Conservation (phyloP, 1,139 yeast species). For the Yueomyces sp. region DNA sequence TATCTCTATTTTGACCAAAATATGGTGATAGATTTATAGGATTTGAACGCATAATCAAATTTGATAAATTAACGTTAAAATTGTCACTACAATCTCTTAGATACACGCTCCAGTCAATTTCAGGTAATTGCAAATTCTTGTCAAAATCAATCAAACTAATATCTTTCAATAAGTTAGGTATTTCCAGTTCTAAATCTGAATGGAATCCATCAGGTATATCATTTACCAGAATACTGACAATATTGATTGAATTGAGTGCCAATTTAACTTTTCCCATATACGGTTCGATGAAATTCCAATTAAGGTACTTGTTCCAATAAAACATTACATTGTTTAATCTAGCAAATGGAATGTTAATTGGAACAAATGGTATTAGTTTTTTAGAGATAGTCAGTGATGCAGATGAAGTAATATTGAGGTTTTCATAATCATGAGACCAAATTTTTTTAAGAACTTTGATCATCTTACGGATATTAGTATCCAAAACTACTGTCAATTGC, state of each 20-base stretch:
- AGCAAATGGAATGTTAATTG: conserved; percentile 1
- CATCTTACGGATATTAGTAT: conserved; percentile 17
- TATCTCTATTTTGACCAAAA: neutral
- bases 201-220: conserved; percentile 19
- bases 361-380: neutral
- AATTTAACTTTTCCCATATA: conserved; percentile 9
- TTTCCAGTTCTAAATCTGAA: conserved; percentile 9
- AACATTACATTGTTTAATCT: conserved; percentile 15
- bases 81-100: conserved; percentile 23
- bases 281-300: conserved; percentile 13
- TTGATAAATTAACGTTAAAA: conserved; percentile 14
- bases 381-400: conserved; percentile 13
- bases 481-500: conserved; percentile 13
- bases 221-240: conserved; percentile 12
- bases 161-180: conserved; percentile 11
- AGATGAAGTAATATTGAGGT: conserved; percentile 15
- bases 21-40: conserved; percentile 2
- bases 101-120: conserved; percentile 21
- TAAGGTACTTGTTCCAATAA: conserved; percentile 18
- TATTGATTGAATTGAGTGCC: conserved; percentile 8
- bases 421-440: conserved; percentile 15
- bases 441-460: conserved; percentile 15
- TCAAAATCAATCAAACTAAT: conserved; percentile 9
- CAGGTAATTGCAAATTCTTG: conserved; percentile 15
- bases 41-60: conserved; percentile 9